Evolutionary conservation across 345 rosid species (phyloP), one percentile per base, ranked within the genome.

Genomic region (Salix exigua): DNA sequence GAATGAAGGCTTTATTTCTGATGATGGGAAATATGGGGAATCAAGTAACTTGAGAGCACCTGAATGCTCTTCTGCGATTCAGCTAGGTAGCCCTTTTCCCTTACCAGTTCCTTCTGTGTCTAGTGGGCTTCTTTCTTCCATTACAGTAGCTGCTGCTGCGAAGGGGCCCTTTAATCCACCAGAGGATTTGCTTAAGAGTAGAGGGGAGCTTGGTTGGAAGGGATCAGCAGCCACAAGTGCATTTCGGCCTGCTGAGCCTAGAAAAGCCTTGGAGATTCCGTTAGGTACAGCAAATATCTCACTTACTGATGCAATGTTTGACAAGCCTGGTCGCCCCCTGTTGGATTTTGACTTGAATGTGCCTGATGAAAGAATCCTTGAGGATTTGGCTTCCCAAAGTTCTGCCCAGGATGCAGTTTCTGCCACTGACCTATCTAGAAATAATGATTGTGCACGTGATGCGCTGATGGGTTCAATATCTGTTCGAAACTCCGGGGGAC

Each of bases 141-240:
- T 94, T 72, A 89, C 98, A 19, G 90, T 91, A 42, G 87, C 94
- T 78, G 94, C 99, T 78, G 95, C 99, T 79, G 96, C 97, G 23
- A 95, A 95, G 75, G 89, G 97, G 53, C 81, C 92, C 5, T 95
- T 95, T 88, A 87, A 89, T 64, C 97, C 94, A 4, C 94, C 89
- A 17, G 91, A 89, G 25, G 90, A 95, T 75, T 77, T 90, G 11
- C 77, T 93, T 79, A 88, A 83, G 83, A 86, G 85, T 65, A 95
- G 88, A 83, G 90, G 84, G 35, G 84, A 81, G 72, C 83, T 91
- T 86, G 97, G 99, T 55, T 95, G 99, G 99, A 95, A 91, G 86
- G 99, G 99, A 68, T 91, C 97, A 46, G 99, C 97, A 3, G 99
- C 99, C 62, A 95, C 99, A 23, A 95, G 99, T 83, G 99, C 99